phyloP scores from a whole-genome alignment of 2,329 filamentous ascomycete species.

The Aspergillus arachidicola region DNA sequence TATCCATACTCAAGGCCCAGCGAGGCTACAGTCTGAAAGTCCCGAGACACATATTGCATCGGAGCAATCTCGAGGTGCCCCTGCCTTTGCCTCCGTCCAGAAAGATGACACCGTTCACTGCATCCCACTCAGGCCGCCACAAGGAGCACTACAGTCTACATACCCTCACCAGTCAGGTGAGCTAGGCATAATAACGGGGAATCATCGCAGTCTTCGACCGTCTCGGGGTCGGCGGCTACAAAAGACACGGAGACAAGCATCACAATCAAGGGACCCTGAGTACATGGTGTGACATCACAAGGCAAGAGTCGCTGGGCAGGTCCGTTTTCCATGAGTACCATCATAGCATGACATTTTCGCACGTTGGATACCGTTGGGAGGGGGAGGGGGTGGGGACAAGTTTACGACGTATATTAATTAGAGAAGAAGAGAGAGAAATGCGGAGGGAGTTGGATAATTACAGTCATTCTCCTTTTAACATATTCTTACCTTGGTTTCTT shows the following conservation, averaged over 20 bases:
- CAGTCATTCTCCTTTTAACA: neutral
- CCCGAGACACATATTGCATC: neutral
- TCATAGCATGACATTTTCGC: neutral
- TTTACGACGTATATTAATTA: neutral
- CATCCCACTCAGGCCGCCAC: neutral
- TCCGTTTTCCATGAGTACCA: neutral
- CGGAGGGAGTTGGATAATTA: neutral
- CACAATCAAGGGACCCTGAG: conserved; percentile 5
- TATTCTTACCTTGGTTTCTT: neutral
- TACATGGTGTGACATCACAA: conserved; percentile 3
- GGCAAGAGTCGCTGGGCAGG: neutral
- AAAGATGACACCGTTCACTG: neutral
- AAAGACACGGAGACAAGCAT: conserved; percentile 4
- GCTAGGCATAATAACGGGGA: neutral
- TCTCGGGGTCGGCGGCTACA: conserved; percentile 8
- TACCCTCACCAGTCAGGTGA: neutral
- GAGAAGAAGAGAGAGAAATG: no score
- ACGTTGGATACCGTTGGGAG: neutral
- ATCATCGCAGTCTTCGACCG: neutral
- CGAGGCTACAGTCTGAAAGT: no score
- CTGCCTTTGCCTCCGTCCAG: neutral
- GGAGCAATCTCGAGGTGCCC: neutral
- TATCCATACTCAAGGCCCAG: neutral
- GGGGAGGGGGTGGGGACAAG: neutral
- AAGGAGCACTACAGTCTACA: neutral